phyloP scores from a whole-genome alignment of 805 yeast species.

The Saccharomycopsis vini region DNA sequence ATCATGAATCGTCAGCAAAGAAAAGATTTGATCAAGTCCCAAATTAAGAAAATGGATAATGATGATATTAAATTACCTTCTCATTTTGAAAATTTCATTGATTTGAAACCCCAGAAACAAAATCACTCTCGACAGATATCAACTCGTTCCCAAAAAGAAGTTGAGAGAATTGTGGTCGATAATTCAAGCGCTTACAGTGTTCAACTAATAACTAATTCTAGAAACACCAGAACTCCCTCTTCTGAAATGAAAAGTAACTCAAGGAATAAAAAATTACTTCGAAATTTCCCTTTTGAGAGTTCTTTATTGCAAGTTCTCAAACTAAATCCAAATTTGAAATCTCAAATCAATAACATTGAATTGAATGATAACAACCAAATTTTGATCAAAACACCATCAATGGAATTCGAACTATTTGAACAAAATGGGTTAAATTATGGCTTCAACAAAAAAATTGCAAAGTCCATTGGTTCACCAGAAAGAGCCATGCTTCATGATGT shows the following conservation, averaged over 20 bases:
- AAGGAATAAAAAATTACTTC: background rate
- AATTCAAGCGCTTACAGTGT: constrained; percentile 14
- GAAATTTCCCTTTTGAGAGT: background rate
- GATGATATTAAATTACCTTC: constrained; percentile 3
- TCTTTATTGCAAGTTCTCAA: constrained; percentile 13
- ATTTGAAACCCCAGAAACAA: background rate
- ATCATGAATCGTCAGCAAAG: constrained; percentile 7
- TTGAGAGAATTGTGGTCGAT: constrained; percentile 11
- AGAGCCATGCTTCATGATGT: background rate
- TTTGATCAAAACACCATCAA: constrained; percentile 6
- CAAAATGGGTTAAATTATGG: constrained; percentile 18
- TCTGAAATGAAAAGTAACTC: background rate
- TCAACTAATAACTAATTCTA: constrained; percentile 16
- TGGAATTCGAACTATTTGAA: constrained; percentile 7
- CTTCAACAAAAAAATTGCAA: constrained; percentile 3
- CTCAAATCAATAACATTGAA: constrained; percentile 16
- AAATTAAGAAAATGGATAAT: constrained; percentile 10
- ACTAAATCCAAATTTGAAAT: constrained; percentile 14
- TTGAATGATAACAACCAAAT: constrained; percentile 3
- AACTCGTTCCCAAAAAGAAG: constrained; percentile 1
- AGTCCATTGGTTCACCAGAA: background rate
- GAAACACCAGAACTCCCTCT: constrained; percentile 8
- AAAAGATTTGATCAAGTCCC: constrained; percentile 10
- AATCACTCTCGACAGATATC: background rate
- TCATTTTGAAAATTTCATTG: constrained; percentile 12